Conservation (phyloP, 2,329 filamentous ascomycete species). For the Diplodia intermedia region DNA sequence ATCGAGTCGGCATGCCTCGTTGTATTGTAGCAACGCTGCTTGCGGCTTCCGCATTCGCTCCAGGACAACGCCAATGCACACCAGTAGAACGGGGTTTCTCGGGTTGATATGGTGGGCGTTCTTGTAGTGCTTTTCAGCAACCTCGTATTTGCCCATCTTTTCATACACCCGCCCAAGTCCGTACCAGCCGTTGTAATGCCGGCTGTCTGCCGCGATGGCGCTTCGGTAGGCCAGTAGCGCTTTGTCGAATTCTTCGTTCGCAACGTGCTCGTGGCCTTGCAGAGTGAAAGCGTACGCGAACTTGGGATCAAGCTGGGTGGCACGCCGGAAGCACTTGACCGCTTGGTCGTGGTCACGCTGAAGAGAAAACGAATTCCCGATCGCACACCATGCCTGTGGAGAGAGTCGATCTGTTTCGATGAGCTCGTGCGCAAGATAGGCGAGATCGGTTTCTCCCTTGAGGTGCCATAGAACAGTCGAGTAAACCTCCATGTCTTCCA, state of each 20-base stretch:
- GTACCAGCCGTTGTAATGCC: slow-evolving; percentile 99
- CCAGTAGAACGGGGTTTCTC: slow-evolving; percentile 89
- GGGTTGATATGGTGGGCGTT: slow-evolving; percentile 90
- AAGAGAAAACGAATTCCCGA: slow-evolving; percentile 94
- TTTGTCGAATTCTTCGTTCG: slow-evolving; percentile 97
- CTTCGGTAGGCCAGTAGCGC: slow-evolving; percentile 85
- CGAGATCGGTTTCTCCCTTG: slow-evolving; percentile 88
- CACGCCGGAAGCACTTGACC: slow-evolving; percentile 90
- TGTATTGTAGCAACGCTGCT: slow-evolving; percentile 81
- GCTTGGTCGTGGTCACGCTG: slow-evolving; percentile 94
- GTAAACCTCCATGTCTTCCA: slow-evolving; percentile 97
- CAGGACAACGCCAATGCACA: slow-evolving; percentile 84
- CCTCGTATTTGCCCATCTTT: slow-evolving; percentile 87
- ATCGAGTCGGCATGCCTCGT: slow-evolving; percentile 79
- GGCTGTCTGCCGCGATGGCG: slow-evolving; percentile 82
- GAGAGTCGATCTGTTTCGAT: slow-evolving; percentile 87
- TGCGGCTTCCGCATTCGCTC: slow-evolving; percentile 86
- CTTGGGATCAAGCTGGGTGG: slow-evolving; percentile 85
- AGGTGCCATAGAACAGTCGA: slow-evolving; percentile 99
- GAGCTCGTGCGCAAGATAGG: slow-evolving; percentile 89
- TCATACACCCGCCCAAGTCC: slow-evolving; percentile 83
- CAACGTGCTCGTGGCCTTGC: slow-evolving; percentile 93
- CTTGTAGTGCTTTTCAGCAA: slow-evolving; percentile 89
- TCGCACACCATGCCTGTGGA: slow-evolving; percentile 92
- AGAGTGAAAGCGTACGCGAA: slow-evolving; percentile 97